Conservation (phyloP, 495 filamentous ascomycete genomes). For the Penicillium cosmopolitanum region DNA sequence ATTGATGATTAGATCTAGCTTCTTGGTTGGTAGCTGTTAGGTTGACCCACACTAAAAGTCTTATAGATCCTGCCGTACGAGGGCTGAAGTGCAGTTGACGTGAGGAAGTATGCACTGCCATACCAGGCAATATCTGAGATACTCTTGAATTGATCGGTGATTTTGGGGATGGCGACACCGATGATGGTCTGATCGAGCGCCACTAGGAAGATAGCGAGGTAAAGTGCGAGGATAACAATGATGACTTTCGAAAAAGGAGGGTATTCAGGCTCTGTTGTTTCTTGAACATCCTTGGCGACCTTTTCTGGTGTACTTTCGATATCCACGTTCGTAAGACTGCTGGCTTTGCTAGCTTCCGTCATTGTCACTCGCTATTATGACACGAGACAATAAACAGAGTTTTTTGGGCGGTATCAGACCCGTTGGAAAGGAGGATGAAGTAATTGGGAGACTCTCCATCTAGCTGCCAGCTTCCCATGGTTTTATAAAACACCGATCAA, state of each 20-base stretch:
- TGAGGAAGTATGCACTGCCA: conserved; percentile 44
- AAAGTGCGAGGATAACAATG: conserved; percentile 31
- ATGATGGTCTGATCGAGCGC: conserved; percentile 57
- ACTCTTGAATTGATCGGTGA: conserved; percentile 48
- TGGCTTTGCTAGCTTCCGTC: conserved; percentile 13
- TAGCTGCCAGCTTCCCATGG: conserved; percentile 1
- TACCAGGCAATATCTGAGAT: conserved; percentile 52
- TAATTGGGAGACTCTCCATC: background rate
- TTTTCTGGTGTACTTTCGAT: conserved; percentile 12
- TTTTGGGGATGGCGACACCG: conserved; percentile 45
- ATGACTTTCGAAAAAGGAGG: conserved; percentile 22
- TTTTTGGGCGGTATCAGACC: background rate
- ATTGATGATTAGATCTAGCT: background rate
- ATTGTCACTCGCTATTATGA: conserved; percentile 1
- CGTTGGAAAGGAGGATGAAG: background rate
- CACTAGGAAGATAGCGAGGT: conserved; percentile 53
- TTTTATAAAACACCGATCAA: background rate
- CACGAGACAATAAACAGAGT: background rate
- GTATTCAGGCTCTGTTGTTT: conserved; percentile 18
- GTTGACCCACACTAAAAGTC: conserved; percentile 25
- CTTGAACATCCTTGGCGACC: conserved; percentile 6
- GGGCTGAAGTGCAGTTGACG: conserved; percentile 36
- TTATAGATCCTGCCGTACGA: conserved; percentile 39
- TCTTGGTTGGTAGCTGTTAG: conserved; percentile 28
- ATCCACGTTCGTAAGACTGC: conserved; percentile 12